Percentiles rank a stretch among this genome's conserved stretches.
Conservation (phyloP, 331 rosid genomes). For the Quercus lobata region DNA sequence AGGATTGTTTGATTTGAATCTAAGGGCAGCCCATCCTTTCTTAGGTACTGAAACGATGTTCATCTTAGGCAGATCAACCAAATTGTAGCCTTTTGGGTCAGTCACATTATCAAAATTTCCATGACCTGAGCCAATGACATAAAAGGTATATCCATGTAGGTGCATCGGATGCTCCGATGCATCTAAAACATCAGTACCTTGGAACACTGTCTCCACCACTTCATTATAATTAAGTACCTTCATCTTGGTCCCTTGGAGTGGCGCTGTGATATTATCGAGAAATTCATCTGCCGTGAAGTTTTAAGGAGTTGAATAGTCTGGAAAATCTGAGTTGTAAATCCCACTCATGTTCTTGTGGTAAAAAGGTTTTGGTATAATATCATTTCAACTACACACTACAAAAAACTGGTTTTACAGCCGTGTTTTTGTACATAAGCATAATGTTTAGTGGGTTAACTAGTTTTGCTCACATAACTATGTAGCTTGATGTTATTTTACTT, state of each 20-base stretch:
- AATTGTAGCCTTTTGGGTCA: slow-evolving; percentile 8
- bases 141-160: slow-evolving; percentile 20
- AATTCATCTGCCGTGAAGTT: neutral
- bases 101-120: slow-evolving; percentile 16
- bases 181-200: slow-evolving; percentile 10
- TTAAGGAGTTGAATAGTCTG: neutral
- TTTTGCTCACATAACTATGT: too few relatives aligned
- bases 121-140: slow-evolving; percentile 9
- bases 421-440: too few relatives aligned
- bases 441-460: too few relatives aligned
- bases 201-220: slow-evolving; percentile 18
- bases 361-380: neutral
- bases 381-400: neutral
- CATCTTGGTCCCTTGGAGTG: slow-evolving; percentile 2
- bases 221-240: slow-evolving; percentile 10
- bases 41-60: slow-evolving; percentile 10
- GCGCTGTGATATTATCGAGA: neutral
- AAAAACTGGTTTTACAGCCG: too few relatives aligned
- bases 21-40: slow-evolving; percentile 21
- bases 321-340: neutral
- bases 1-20: slow-evolving; percentile 24
- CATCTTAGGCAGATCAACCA: slow-evolving; percentile 23
- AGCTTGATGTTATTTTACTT: neutral
- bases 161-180: slow-evolving; percentile 27
- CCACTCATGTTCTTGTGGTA: neutral